These are phyloP conservation scores for Drechslera avenae DNA, from an alignment of 2,329 filamentous ascomycete species.

Conservation along the genomic window DNA sequence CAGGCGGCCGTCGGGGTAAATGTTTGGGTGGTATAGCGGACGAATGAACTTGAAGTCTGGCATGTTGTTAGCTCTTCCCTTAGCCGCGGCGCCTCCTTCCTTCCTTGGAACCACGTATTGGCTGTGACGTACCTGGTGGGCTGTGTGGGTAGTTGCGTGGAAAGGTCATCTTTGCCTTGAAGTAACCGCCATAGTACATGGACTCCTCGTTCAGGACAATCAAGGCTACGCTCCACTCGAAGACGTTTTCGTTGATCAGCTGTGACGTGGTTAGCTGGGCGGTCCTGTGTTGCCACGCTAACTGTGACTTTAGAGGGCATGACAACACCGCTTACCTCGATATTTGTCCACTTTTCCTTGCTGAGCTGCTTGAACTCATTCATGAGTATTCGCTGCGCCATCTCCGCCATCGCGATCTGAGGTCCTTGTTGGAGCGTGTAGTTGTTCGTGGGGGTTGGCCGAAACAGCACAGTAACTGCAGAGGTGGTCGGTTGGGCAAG, in stretches of 20 bases:
- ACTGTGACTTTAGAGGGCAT: neutral
- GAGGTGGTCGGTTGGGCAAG: constrained; percentile 1
- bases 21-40: constrained; percentile 88
- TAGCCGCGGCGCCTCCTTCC: constrained; percentile 1
- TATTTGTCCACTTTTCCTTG: constrained; percentile 92
- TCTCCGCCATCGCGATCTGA: constrained; percentile 33
- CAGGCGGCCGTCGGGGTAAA: constrained; percentile 86
- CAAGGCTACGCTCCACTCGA: constrained; percentile 84
- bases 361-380: constrained; percentile 80
- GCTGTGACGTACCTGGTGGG: constrained; percentile 65
- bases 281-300: constrained; percentile 16
- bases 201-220: constrained; percentile 94
- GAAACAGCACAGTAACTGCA: constrained; percentile 7
- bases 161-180: constrained; percentile 89
- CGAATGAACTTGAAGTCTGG: constrained; percentile 79
- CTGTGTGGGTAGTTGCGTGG: constrained; percentile 86
- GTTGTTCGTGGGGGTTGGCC: constrained; percentile 17
- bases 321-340: constrained; percentile 65
- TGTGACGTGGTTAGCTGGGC: constrained; percentile 48
- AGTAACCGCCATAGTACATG: constrained; percentile 89
- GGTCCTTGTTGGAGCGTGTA: constrained; percentile 6
- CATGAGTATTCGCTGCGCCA: constrained; percentile 82
- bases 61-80: constrained; percentile 10
- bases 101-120: neutral
- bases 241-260: constrained; percentile 80